Base-by-base conservation (phyloP, 768 basidiomycete genomes). In the Scleroderma citrinum region DNA sequence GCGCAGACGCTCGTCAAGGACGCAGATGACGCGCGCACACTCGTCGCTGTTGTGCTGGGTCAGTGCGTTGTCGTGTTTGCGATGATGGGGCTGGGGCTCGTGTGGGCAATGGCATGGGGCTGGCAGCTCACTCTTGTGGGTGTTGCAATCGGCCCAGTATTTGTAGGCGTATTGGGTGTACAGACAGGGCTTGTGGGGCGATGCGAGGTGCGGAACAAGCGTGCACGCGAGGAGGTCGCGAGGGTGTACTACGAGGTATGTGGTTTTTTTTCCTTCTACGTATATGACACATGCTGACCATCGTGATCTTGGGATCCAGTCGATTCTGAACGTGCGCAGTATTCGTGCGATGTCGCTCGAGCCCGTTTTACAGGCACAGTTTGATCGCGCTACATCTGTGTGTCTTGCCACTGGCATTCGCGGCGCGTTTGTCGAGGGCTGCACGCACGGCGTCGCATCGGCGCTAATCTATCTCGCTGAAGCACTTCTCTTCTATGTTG, bases 121-220 rank as follows among this genome's bases (percentile, higher is more conserved):
- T 99, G 95, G 96, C 83, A 96, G 69, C 72, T 98, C 56, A 95
- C 92, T 0, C 76, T 98, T 16, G 89, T 88, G 2, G 94, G 93
- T 0, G 68, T 97, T 24, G 92, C 86, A 2, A 78, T 97, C 39
- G 90, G 80, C 0, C 94, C 93, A 0, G 76, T 94, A 11, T 95
- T 96, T 59, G 83, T 80, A 2, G 66, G 77, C 10, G 75, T 79
- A 10, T 89, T 92, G 79, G 76, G 82, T 5, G 56, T 85, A 14
- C 92, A 94, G 69, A 81, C 85, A 1, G 68, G 73, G n/a, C 64
- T 92, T 42, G 79, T 88, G 0, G 80, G 81, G 3, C 74, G 76
- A 45, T 84, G 80, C 56, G 92, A 96, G 70, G 59, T 81, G 19
- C 62, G 77, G 54, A 96, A 93, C 69, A 96, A 95, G 73, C 69